Conservation (phyloP, 345 rosid species). For the Brassica rapa region DNA sequence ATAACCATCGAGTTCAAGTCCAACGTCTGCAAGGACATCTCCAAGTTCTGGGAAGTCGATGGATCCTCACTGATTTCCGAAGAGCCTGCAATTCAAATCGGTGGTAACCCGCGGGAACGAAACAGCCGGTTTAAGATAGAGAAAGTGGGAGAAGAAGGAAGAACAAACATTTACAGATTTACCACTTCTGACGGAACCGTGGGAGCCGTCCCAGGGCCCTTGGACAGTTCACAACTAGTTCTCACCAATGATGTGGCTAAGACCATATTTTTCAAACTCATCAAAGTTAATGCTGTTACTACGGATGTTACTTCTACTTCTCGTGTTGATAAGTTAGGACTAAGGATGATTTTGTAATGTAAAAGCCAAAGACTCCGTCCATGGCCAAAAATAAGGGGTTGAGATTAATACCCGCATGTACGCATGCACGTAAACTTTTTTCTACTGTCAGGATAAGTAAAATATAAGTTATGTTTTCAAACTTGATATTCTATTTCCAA, state of each 20-base stretch:
- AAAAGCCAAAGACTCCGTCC: background rate
- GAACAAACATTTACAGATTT: slow-evolving; percentile 17
- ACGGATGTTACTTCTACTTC: background rate
- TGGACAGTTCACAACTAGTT: background rate
- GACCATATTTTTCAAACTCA: background rate
- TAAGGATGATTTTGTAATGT: slow-evolving; percentile 22
- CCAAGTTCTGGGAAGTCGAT: slow-evolving; percentile 21
- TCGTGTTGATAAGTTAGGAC: slow-evolving; percentile 10
- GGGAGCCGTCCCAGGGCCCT: background rate
- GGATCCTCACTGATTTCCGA: background rate
- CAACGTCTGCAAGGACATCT: background rate
- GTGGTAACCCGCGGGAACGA: background rate
- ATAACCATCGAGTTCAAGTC: slow-evolving; percentile 17
- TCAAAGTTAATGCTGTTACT: background rate
- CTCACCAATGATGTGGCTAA: background rate
- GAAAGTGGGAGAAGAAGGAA: background rate
- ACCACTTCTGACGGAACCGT: background rate
- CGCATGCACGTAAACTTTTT: background rate
- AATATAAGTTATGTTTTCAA: no score
- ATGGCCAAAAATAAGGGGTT: background rate
- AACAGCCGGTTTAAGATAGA: background rate
- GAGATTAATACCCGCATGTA: background rate
- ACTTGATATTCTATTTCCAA: no score
- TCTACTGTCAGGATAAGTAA: background rate
- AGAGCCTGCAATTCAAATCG: slow-evolving; percentile 4